Conservation (phyloP, 2,329 filamentous ascomycete genomes). For the Ophiostoma sp. region DNA sequence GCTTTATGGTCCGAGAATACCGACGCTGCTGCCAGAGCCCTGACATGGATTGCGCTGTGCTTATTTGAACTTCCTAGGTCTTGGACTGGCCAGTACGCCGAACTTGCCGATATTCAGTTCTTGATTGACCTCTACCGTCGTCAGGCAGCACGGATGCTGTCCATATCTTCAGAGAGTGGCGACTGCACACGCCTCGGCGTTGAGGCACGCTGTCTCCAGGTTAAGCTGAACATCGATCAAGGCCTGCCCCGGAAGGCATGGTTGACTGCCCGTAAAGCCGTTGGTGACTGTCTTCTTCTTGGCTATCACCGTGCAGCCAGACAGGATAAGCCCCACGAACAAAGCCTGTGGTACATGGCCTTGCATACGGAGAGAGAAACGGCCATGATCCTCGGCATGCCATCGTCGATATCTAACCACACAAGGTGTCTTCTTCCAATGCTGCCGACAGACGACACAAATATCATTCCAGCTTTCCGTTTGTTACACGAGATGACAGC, state of each 20-base stretch:
- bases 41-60: background rate
- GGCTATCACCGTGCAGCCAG: constrained; percentile 44
- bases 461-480: background rate
- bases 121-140: constrained; percentile 49
- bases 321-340: constrained; percentile 35
- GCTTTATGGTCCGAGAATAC: background rate
- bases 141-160: constrained; percentile 47
- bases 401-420: constrained; percentile 42
- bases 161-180: constrained; percentile 51
- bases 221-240: constrained; percentile 55
- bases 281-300: constrained; percentile 54
- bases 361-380: constrained; percentile 50
- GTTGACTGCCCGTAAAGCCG: constrained; percentile 51
- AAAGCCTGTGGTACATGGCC: constrained; percentile 43
- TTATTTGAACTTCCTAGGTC: constrained; percentile 7
- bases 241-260: constrained; percentile 57
- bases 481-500: constrained; percentile 31
- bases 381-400: constrained; percentile 55
- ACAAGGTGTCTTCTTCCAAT: constrained; percentile 21
- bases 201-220: constrained; percentile 52
- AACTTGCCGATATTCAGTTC: constrained; percentile 42
- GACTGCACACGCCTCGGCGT: constrained; percentile 51
- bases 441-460: background rate
- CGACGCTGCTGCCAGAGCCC: background rate
- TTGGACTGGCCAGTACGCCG: constrained; percentile 38